Base-by-base conservation (phyloP, 83 land plant species). In the Diphasiastrum complanatum region DNA sequence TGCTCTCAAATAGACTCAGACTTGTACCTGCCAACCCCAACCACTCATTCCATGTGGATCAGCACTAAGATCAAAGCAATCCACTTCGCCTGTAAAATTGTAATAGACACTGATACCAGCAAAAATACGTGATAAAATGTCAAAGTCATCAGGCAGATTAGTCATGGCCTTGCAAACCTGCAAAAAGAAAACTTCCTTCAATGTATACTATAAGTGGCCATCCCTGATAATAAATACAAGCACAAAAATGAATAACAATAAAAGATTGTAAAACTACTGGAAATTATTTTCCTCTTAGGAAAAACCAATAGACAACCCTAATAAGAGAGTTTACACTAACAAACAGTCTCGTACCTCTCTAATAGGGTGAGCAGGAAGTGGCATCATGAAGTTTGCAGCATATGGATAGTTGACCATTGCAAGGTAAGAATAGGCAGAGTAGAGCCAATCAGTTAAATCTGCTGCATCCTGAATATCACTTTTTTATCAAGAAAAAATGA, bases 1-100 rank as follows among this genome's bases (percentile, higher is more conserved):
- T n/a, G n/a, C n/a, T n/a, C n/a, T n/a, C n/a, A n/a, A n/a, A n/a
- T n/a, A n/a, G n/a, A n/a, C n/a, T n/a, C n/a, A n/a, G n/a, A n/a
- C n/a, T 18, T 14, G 45, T 41, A 50, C 53, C 53, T 50, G 53
- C 53, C 53, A 50, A 23, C 25, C 22, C 53, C 53, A 50, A 10
- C 53, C 53, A 24, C 53, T 50, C 22, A 50, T 16, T 18, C 53
- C 53, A 50, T 50, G 53, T 24, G 53, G 53, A 50, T 50, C 53
- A 50, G 16, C 53, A 41, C 18, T 18, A 1, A 18, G 45, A 41
- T 41, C 45, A 50, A 50, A 50, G 23, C 53, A 50, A 18, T 50
- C 25, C 10, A 24, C 53, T 12, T 0, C 0, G 0, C 53, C 53
- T n/a, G 53, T 50, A 1, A n/a, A 50, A 24, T 50, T 50, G 23